These are phyloP conservation scores for Candida railenensis DNA, from an alignment of 805 yeast species.

Conservation along the genomic window DNA sequence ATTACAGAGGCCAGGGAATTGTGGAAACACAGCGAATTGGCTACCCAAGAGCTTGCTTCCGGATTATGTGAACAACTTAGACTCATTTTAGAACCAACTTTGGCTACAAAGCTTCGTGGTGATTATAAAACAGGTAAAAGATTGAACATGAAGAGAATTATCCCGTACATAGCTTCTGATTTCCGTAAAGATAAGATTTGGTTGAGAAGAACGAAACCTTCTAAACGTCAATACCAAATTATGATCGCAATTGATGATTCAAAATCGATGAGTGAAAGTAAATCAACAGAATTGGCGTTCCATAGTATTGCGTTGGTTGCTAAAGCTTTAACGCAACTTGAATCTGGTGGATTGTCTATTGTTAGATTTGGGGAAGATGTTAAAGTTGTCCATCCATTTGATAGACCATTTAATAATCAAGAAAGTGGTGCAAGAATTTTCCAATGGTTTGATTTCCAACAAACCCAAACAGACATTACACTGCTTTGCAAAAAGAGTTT, in stretches of 20 bases:
- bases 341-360: slow-evolving; percentile 88
- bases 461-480: slow-evolving; percentile 80
- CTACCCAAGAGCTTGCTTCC: slow-evolving; percentile 86
- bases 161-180: slow-evolving; percentile 96
- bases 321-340: slow-evolving; percentile 89
- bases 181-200: slow-evolving; percentile 97
- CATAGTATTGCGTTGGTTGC: slow-evolving; percentile 92
- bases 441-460: slow-evolving; percentile 88
- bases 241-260: slow-evolving; percentile 98
- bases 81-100: slow-evolving; percentile 89
- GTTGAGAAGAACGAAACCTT: slow-evolving; percentile 96
- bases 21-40: slow-evolving; percentile 81
- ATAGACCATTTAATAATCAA: slow-evolving; percentile 69
- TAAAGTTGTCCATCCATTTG: slow-evolving; percentile 85
- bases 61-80: slow-evolving; percentile 90
- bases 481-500: slow-evolving; percentile 72
- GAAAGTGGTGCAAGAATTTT: slow-evolving; percentile 83
- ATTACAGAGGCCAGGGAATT: slow-evolving; percentile 68
- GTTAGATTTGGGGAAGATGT: slow-evolving; percentile 88
- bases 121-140: slow-evolving; percentile 97
- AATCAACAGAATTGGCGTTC: slow-evolving; percentile 87
- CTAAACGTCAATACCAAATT: slow-evolving; percentile 94
- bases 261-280: slow-evolving; percentile 93
- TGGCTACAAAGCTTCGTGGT: slow-evolving; percentile 92
- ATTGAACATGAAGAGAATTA: slow-evolving; percentile 94